Conservation (phyloP, 1,284 basidiomycete genomes). For the Apiotrichum mycotoxinovorans region DNA sequence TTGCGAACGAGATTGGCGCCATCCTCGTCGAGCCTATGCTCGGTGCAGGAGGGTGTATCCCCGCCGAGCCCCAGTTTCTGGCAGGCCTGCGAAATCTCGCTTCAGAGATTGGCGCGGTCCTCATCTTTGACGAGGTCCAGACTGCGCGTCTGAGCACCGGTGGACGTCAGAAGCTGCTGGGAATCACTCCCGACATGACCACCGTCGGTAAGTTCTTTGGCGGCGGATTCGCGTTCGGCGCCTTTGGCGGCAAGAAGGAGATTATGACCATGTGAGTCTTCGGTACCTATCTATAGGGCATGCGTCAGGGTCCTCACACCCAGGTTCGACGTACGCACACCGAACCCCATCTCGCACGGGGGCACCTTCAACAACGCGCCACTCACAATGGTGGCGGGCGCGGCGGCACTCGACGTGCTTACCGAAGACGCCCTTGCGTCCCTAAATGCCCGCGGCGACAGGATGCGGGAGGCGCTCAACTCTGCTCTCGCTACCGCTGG, state of each 20-base stretch:
- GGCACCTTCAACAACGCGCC: slow-evolving; percentile 40
- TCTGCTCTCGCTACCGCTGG: slow-evolving; percentile 2
- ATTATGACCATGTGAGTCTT: slow-evolving; percentile 32
- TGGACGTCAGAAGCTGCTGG: slow-evolving; percentile 26
- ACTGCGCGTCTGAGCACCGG: slow-evolving; percentile 21
- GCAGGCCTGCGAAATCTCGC: slow-evolving; percentile 50
- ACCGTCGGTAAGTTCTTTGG: slow-evolving; percentile 36
- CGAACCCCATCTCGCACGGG: slow-evolving; percentile 20
- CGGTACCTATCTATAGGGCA: too few relatives aligned
- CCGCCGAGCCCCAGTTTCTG: slow-evolving; percentile 47
- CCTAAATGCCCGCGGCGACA: slow-evolving; percentile 26
- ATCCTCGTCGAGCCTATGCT: slow-evolving; percentile 56
- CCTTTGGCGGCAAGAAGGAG: slow-evolving; percentile 29
- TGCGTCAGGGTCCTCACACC: background rate
- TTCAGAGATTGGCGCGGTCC: slow-evolving; percentile 51
- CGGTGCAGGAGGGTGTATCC: slow-evolving; percentile 46
- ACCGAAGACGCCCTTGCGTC: slow-evolving; percentile 18
- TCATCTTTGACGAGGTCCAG: slow-evolving; percentile 57
- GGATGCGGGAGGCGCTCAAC: slow-evolving; percentile 20
- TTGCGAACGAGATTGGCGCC: slow-evolving; percentile 47
- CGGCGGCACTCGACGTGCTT: slow-evolving; percentile 23
- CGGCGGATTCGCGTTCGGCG: slow-evolving; percentile 37
- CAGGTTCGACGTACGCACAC: slow-evolving; percentile 27
- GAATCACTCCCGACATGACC: slow-evolving; percentile 33
- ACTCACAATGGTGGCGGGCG: slow-evolving; percentile 32